phyloP scores from a whole-genome alignment of 2,329 filamentous ascomycete genomes.

The Magnaporthiopsis incrustans region DNA sequence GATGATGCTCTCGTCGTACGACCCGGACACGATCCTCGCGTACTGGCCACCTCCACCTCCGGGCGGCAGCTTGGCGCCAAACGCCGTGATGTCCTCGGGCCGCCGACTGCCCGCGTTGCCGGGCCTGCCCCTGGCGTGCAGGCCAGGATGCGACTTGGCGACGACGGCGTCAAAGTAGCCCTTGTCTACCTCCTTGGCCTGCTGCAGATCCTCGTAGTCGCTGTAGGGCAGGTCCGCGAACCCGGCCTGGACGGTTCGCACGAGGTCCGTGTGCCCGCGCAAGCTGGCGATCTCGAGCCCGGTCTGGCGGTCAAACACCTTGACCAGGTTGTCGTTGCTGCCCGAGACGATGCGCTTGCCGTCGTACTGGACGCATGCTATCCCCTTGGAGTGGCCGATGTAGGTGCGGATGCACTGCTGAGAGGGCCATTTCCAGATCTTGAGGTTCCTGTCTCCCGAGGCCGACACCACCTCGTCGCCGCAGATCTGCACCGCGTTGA shows the following conservation, averaged over 20 bases:
- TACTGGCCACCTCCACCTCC: slow-evolving; percentile 85
- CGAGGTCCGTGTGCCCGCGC: slow-evolving; percentile 71
- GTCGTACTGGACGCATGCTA: slow-evolving; percentile 96
- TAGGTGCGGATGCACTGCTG: slow-evolving; percentile 71
- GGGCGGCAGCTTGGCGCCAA: slow-evolving; percentile 80
- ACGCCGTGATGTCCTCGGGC: slow-evolving; percentile 68
- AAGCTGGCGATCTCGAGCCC: slow-evolving; percentile 86
- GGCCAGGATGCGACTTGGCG: slow-evolving; percentile 35
- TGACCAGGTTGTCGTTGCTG: slow-evolving; percentile 91
- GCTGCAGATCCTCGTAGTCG: slow-evolving; percentile 61
- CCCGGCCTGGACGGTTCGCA: slow-evolving; percentile 89
- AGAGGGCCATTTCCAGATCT: slow-evolving; percentile 85
- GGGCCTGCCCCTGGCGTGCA: slow-evolving; percentile 24
- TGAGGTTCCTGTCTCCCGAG: slow-evolving; percentile 87
- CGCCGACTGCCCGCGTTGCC: slow-evolving; percentile 66
- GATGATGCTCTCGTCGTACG: slow-evolving; percentile 91
- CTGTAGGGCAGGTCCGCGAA: slow-evolving; percentile 85
- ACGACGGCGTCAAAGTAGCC: slow-evolving; percentile 59
- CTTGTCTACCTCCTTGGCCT: slow-evolving; percentile 65
- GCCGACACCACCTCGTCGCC: slow-evolving; percentile 86
- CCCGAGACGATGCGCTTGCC: slow-evolving; percentile 89
- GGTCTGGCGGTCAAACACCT: slow-evolving; percentile 83
- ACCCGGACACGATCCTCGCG: slow-evolving; percentile 92
- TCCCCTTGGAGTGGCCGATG: slow-evolving; percentile 85
- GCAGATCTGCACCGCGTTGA: slow-evolving; percentile 91